phyloP scores from a whole-genome alignment of 257 asterid species.

The Przewalskia tangutica region DNA sequence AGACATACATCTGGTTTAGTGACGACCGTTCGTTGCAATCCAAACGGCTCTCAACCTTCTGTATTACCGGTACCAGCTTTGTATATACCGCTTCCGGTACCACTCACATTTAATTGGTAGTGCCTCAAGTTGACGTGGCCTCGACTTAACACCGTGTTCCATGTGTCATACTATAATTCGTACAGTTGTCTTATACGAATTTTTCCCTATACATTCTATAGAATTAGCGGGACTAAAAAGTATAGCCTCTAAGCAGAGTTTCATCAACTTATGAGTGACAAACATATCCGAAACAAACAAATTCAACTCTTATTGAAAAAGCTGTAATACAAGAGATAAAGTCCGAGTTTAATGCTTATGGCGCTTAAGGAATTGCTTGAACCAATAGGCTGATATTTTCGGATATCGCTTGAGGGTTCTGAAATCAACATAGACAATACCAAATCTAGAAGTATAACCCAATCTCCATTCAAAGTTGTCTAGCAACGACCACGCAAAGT shows the following conservation, averaged over 20 bases:
- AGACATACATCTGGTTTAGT: too few species aligned
- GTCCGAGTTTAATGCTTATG: neutral
- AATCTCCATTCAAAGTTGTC: constrained; percentile 90
- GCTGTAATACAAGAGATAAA: neutral
- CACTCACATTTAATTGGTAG: too few species aligned
- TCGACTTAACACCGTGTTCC: too few species aligned
- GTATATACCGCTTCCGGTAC: too few species aligned
- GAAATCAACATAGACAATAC: constrained; percentile 73
- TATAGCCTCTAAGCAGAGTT: neutral
- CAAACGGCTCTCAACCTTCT: too few species aligned
- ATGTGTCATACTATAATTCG: too few species aligned
- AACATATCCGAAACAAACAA: neutral
- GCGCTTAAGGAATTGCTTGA: constrained; percentile 17
- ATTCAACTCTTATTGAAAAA: neutral
- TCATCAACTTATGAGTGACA: neutral
- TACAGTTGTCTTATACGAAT: too few species aligned
- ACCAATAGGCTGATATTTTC: constrained; percentile 86
- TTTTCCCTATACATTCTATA: neutral
- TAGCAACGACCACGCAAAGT: constrained; percentile 78
- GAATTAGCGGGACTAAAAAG: neutral
- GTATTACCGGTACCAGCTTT: too few species aligned
- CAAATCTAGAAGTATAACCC: constrained; percentile 83
- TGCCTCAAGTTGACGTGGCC: too few species aligned
- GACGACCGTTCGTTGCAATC: too few species aligned
- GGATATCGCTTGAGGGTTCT: constrained; percentile 72